Percentiles rank a stretch among this genome's conserved stretches.
Evolutionary conservation across 1,139 yeast species (phyloP).

Genomic region (Lodderomyces margitis): DNA sequence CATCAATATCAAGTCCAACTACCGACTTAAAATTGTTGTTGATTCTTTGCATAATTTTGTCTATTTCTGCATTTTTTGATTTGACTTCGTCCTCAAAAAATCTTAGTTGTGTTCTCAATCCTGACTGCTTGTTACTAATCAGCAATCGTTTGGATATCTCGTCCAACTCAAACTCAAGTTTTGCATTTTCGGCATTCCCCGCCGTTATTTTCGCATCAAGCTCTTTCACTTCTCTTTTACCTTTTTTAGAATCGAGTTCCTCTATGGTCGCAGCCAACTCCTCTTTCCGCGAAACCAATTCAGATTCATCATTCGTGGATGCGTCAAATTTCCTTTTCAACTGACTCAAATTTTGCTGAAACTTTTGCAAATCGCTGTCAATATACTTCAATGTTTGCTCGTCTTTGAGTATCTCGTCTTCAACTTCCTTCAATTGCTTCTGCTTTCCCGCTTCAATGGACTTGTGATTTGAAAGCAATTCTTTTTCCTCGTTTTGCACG

Average conservation of each 20-base stretch:
- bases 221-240: conserved; percentile 25
- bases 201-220: conserved; percentile 37
- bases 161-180: conserved; percentile 56
- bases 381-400: conserved; percentile 15
- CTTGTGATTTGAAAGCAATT: conserved; percentile 12
- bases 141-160: conserved; percentile 50
- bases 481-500: conserved; percentile 8
- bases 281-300: conserved; percentile 26
- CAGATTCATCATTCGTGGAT: conserved; percentile 29
- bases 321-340: conserved; percentile 43
- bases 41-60: conserved; percentile 11
- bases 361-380: conserved; percentile 29
- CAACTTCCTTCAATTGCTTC: conserved; percentile 14
- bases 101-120: conserved; percentile 50
- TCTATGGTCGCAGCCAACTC: conserved; percentile 35
- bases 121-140: conserved; percentile 57
- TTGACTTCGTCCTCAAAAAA: conserved; percentile 38
- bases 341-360: conserved; percentile 28
- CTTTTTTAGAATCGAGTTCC: conserved; percentile 27
- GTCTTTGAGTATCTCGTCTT: conserved; percentile 15
- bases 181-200: conserved; percentile 37
- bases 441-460: conserved; percentile 16
- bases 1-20: conserved; percentile 22
- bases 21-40: conserved; percentile 10
- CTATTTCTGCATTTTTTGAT: conserved; percentile 23